A percentile compares a stretch with the other conserved stretches of the same genome.
These are phyloP conservation scores for Cyclotella distinguenda DNA, from an alignment of 108 stramenopile genomes.

Conservation along the genomic window DNA sequence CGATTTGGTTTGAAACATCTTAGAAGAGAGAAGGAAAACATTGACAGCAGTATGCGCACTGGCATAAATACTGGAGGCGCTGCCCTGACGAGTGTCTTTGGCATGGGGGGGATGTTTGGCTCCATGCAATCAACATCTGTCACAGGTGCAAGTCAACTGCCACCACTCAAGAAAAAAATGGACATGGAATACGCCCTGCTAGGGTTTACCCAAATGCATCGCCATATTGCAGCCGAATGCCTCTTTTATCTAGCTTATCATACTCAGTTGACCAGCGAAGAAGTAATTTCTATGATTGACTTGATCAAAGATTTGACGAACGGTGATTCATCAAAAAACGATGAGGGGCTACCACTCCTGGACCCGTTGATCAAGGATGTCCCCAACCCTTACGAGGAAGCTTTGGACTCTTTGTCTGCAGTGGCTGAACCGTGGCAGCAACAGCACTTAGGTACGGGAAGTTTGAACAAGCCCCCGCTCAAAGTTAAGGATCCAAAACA, in stretches of 20 bases:
- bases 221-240: constrained; percentile 68
- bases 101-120: constrained; percentile 12
- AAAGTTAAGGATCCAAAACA: constrained; percentile 53
- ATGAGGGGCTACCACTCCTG: constrained; percentile 47
- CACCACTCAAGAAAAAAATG: background rate
- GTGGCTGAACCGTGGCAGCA: constrained; percentile 22
- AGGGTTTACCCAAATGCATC: constrained; percentile 53
- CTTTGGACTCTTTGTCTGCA: constrained; percentile 2
- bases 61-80: background rate
- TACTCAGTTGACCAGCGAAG: constrained; percentile 61
- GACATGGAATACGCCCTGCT: constrained; percentile 50
- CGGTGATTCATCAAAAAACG: constrained; percentile 20
- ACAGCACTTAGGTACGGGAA: constrained; percentile 3
- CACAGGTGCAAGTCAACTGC: background rate
- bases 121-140: constrained; percentile 4
- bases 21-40: background rate
- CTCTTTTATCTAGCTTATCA: constrained; percentile 79
- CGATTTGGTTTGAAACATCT: constrained; percentile 23
- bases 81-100: background rate
- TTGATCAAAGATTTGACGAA: constrained; percentile 65
- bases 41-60: background rate
- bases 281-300: constrained; percentile 65
- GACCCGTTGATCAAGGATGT: constrained; percentile 68
- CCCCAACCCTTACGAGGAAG: constrained; percentile 51
- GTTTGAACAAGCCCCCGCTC: constrained; percentile 20